Conservation (phyloP, 805 yeast species). For the Candida qinlingensis region DNA sequence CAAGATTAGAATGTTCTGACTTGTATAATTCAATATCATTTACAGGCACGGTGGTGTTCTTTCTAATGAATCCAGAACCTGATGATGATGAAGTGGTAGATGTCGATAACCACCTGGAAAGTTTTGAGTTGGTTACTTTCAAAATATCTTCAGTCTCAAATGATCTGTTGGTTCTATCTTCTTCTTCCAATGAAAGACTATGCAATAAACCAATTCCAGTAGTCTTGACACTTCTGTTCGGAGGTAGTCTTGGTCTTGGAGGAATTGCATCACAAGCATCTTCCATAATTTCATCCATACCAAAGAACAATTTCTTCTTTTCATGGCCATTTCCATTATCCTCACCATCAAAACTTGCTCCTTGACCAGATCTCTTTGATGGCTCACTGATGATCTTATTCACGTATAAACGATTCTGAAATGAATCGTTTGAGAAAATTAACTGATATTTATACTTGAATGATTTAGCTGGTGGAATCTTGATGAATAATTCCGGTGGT, state of each 20-base stretch:
- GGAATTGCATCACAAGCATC: neutral
- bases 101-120: constrained; percentile 4
- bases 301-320: constrained; percentile 3
- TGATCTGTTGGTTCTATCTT: neutral
- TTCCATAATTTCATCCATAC: constrained; percentile 2
- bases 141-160: neutral
- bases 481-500: constrained; percentile 41
- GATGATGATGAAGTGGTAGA: neutral
- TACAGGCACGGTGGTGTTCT: neutral
- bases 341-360: neutral
- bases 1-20: neutral
- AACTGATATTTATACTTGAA: constrained; percentile 45
- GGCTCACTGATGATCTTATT: constrained; percentile 12
- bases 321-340: neutral
- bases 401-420: constrained; percentile 25
- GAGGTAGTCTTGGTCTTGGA: constrained; percentile 7
- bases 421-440: constrained; percentile 36
- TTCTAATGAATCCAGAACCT: neutral
- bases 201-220: constrained; percentile 3
- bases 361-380: neutral
- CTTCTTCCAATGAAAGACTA: neutral
- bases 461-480: constrained; percentile 40
- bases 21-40: neutral
- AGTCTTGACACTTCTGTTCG: neutral
- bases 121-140: neutral